Percentiles rank a stretch among this genome's conserved stretches.
These are phyloP conservation scores for Shiraia bambusicola DNA, from an alignment of 2,329 filamentous ascomycete species.

Conservation along the genomic window DNA sequence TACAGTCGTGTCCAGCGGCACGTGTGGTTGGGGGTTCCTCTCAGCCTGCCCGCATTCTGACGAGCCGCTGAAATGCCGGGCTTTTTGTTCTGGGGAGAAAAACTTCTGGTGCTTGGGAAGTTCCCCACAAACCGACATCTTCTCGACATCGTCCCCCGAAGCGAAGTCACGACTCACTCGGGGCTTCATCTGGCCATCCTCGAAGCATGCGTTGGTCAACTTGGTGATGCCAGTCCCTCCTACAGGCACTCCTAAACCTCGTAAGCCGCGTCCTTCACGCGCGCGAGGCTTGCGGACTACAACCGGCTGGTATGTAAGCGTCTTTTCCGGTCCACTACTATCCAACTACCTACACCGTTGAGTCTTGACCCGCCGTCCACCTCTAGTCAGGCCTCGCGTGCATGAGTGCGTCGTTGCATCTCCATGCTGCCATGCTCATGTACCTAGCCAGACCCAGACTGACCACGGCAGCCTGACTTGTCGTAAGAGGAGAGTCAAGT, in stretches of 20 bases:
- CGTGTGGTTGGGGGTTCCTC: neutral
- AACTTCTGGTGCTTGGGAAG: conserved; percentile 5
- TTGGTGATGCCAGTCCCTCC: conserved; percentile 30
- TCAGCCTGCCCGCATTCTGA: neutral
- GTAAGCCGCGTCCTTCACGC: conserved; percentile 46
- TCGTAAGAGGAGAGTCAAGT: conserved; percentile 54
- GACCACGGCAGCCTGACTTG: conserved; percentile 44
- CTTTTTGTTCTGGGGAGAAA: too few species aligned
- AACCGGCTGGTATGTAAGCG: conserved; percentile 47
- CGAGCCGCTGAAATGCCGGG: conserved; percentile 6
- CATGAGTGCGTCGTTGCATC: neutral
- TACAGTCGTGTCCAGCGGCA: neutral
- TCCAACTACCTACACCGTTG: too few species aligned
- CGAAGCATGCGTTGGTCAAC: conserved; percentile 19
- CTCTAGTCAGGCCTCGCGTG: neutral
- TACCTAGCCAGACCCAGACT: conserved; percentile 5
- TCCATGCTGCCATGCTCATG: neutral
- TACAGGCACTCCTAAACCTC: conserved; percentile 31
- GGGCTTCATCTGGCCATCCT: too few species aligned
- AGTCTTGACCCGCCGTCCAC: neutral
- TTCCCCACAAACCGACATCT: conserved; percentile 8
- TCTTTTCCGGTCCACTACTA: neutral
- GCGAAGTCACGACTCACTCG: conserved; percentile 31
- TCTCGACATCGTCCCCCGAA: conserved; percentile 18
- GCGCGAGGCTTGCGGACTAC: conserved; percentile 49